phyloP scores from a whole-genome alignment of 139 green algal genomes.

The Chloropicon primus region DNA sequence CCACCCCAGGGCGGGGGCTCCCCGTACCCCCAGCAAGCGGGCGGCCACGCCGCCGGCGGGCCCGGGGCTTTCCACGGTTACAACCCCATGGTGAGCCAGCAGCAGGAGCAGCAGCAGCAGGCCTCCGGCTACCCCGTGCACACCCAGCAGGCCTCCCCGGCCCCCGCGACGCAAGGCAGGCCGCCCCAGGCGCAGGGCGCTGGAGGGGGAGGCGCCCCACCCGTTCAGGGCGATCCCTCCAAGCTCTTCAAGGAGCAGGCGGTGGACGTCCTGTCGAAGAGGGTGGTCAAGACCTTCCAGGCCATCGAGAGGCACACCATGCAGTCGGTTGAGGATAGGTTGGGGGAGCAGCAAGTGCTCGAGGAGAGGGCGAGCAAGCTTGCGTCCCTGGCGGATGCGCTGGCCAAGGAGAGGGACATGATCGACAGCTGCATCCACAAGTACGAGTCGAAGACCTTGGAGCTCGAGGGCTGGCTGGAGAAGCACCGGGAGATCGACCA shows the following conservation, averaged over 20 bases:
- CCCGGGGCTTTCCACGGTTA: not conserved
- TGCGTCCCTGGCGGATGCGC: not conserved
- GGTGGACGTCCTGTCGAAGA: not conserved
- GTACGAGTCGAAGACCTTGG: constrained; percentile 40
- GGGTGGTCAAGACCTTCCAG: not conserved
- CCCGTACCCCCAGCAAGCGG: not conserved
- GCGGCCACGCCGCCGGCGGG: no score
- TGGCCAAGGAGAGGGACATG: constrained; percentile 19
- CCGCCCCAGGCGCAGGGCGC: not conserved
- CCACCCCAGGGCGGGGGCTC: not conserved
- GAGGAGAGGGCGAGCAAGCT: not conserved
- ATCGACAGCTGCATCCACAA: constrained; percentile 48
- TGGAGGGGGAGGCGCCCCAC: no score
- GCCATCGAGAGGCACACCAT: constrained; percentile 22
- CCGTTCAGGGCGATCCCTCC: no score
- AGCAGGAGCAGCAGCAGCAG: constrained; percentile 8
- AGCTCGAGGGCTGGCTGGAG: constrained; percentile 8
- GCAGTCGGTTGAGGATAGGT: constrained; percentile 42
- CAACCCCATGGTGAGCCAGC: constrained; percentile 7
- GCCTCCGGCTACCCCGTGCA: not conserved
- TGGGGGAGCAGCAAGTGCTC: constrained; percentile 14
- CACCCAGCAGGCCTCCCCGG: not conserved
- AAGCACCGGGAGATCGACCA: constrained; percentile 5
- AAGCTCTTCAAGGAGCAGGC: not conserved
- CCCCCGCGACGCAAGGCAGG: not conserved